Conservation (phyloP, 106 monocot genomes). For the Allium sativum region DNA sequence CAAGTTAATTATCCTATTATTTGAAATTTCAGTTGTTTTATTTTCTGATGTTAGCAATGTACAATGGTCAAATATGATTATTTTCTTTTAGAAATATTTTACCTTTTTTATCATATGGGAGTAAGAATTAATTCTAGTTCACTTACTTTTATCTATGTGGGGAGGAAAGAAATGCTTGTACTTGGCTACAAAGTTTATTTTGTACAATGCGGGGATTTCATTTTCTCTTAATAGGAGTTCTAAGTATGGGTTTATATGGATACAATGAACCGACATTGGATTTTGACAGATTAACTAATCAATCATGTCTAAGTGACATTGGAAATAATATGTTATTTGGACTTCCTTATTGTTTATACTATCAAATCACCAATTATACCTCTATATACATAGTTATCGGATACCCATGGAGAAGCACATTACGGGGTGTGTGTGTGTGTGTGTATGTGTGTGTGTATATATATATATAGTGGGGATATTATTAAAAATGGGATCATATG, state of each 20-base stretch:
- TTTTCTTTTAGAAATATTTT: neutral
- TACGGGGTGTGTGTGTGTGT: no score
- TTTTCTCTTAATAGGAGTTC: conserved; percentile 2
- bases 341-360: no score
- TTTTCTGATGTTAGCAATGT: conserved; percentile 5
- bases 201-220: neutral
- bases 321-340: no score
- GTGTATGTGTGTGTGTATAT: no score
- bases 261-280: conserved; percentile 4
- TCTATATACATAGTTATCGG: neutral
- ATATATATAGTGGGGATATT: neutral
- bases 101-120: conserved; percentile 2
- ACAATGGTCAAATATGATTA: neutral
- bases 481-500: neutral
- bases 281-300: no score
- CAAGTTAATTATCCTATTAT: neutral
- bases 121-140: neutral
- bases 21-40: conserved; percentile 3
- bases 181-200: conserved; percentile 3
- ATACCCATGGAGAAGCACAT: neutral
- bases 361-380: no score
- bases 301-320: no score
- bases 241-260: conserved; percentile 4
- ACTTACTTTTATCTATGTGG: conserved; percentile 10
- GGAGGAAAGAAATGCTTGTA: conserved; percentile 6